Conservation (phyloP, 768 basidiomycete genomes). For the Macrolepiota fuliginosa region DNA sequence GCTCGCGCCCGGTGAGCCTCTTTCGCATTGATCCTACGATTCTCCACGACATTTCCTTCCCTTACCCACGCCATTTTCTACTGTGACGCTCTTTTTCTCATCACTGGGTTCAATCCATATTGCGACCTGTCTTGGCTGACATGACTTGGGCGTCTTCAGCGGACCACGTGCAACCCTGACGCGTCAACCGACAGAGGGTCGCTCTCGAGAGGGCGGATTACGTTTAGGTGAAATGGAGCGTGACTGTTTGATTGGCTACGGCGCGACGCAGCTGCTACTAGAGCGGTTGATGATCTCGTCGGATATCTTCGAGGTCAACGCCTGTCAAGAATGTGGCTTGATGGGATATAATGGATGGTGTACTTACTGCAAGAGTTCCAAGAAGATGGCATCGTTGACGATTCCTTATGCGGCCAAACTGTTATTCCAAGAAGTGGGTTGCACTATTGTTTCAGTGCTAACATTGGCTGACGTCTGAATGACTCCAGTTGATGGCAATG, state of each 20-base stretch:
- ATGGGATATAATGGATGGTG: slow-evolving; percentile 97
- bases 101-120: slow-evolving; percentile 13
- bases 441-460: slow-evolving; percentile 3
- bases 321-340: slow-evolving; percentile 91
- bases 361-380: slow-evolving; percentile 96
- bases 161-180: slow-evolving; percentile 96
- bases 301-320: slow-evolving; percentile 96
- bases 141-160: slow-evolving; percentile 35
- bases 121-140: background rate
- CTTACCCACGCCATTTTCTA: background rate
- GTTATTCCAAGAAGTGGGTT: slow-evolving; percentile 80
- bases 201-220: slow-evolving; percentile 95
- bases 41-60: background rate
- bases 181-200: slow-evolving; percentile 97
- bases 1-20: slow-evolving; percentile 82
- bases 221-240: slow-evolving; percentile 99
- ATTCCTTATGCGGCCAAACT: slow-evolving; percentile 97
- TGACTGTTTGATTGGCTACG: slow-evolving; percentile 96
- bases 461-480: background rate
- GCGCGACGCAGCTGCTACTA: slow-evolving; percentile 94
- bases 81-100: background rate
- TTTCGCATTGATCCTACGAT: background rate
- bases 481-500: slow-evolving; percentile 87
- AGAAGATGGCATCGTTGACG: slow-evolving; percentile 92
- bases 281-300: slow-evolving; percentile 99